Percentiles rank a stretch among this genome's conserved stretches.
Conservation (phyloP, 2,329 filamentous ascomycete genomes). For the Mycogone perniciosa region DNA sequence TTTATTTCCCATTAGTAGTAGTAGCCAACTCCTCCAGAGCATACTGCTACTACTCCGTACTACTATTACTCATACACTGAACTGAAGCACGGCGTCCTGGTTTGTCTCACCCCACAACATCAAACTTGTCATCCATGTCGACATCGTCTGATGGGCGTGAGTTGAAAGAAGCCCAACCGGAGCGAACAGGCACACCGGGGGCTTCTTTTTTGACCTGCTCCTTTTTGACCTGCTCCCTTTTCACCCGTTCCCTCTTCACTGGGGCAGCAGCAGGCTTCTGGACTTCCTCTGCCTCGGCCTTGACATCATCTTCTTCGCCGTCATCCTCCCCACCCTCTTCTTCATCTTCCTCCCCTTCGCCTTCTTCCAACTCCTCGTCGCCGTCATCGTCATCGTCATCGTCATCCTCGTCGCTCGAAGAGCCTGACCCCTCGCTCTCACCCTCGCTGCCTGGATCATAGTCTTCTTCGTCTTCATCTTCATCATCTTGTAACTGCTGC, state of each 20-base stretch:
- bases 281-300: conserved; percentile 14
- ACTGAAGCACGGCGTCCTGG: not conserved
- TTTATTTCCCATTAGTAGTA: no score
- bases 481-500: conserved; percentile 50
- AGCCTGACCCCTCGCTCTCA: conserved; percentile 52
- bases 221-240: not conserved
- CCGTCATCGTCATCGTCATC: conserved; percentile 46
- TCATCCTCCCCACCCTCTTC: conserved; percentile 26
- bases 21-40: no score
- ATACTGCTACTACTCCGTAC: no score
- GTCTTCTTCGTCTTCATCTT: conserved; percentile 60
- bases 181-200: conserved; percentile 18
- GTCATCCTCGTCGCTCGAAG: conserved; percentile 44
- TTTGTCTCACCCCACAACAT: conserved; percentile 20
- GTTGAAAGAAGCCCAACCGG: conserved; percentile 27
- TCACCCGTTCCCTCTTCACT: not conserved
- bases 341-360: conserved; percentile 31
- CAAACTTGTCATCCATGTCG: conserved; percentile 31
- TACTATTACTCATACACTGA: no score
- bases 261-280: conserved; percentile 11
- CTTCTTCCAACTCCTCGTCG: conserved; percentile 34
- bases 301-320: conserved; percentile 19
- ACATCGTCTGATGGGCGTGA: conserved; percentile 20
- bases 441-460: conserved; percentile 58
- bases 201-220: conserved; percentile 12